These are phyloP conservation scores for Trematosphaeria pertusa DNA, from an alignment of 2,329 filamentous ascomycete species.

Conservation along the genomic window DNA sequence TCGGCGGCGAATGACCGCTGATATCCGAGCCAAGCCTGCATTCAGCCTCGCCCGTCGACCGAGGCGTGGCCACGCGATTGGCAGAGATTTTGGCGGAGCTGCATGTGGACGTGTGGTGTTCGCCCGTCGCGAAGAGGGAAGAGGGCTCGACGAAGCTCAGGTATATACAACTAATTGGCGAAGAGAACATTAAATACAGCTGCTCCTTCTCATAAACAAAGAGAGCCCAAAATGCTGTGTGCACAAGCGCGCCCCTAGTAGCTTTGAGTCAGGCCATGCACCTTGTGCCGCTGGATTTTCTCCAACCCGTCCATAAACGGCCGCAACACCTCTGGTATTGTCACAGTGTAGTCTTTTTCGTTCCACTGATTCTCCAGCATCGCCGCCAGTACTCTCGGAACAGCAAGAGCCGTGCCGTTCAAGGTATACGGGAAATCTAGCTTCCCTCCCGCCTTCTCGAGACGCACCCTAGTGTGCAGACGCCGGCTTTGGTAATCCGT, in stretches of 20 bases:
- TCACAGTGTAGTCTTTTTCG: constrained; percentile 69
- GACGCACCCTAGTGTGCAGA: constrained; percentile 75
- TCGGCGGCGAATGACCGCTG: constrained; percentile 36
- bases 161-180: too few relatives aligned
- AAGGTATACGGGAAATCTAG: constrained; percentile 84
- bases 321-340: constrained; percentile 78
- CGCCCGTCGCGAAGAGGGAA: too few relatives aligned
- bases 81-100: too few relatives aligned
- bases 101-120: too few relatives aligned
- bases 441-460: constrained; percentile 54
- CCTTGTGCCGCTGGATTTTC: constrained; percentile 36
- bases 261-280: too few relatives aligned
- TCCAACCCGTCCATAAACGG: constrained; percentile 75
- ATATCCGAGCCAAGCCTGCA: constrained; percentile 35
- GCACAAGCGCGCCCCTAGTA: too few relatives aligned
- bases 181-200: too few relatives aligned
- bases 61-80: constrained; percentile 26
- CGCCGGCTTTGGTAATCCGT: constrained; percentile 92
- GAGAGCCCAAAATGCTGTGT: too few relatives aligned
- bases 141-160: too few relatives aligned
- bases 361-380: constrained; percentile 92
- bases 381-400: constrained; percentile 87
- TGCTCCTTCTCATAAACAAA: too few relatives aligned
- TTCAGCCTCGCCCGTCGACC: constrained; percentile 35
- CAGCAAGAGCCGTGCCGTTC: constrained; percentile 92